phyloP scores from a whole-genome alignment of 116 monocot species.

The Posidonia oceanica region DNA sequence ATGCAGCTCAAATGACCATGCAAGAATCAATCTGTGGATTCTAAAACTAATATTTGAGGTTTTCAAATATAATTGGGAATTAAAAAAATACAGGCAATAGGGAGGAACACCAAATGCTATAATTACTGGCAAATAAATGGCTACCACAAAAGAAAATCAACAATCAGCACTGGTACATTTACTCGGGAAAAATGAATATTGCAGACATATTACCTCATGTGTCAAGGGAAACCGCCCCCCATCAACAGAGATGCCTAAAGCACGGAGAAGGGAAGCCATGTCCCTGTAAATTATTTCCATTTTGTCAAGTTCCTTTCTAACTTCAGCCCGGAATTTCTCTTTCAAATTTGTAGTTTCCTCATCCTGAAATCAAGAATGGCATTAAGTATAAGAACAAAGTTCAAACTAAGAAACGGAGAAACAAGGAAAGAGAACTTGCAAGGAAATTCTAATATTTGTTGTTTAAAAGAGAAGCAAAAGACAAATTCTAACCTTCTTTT shows the following conservation, averaged over 20 bases:
- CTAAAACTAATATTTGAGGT: background rate
- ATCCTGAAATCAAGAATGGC: conserved; percentile 31
- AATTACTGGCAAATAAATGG: background rate
- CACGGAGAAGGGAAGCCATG: conserved; percentile 73
- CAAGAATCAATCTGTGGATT: background rate
- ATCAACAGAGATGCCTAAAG: conserved; percentile 50
- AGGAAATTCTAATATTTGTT: too few species aligned
- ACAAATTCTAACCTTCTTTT: conserved; percentile 55
- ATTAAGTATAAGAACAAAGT: background rate
- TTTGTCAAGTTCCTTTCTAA: conserved; percentile 54
- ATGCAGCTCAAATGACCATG: background rate
- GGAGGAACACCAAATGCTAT: background rate
- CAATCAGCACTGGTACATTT: background rate
- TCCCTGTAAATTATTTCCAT: conserved; percentile 53
- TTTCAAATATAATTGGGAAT: background rate
- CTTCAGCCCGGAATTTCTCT: conserved; percentile 44
- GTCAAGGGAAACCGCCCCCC: conserved; percentile 46
- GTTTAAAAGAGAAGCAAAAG: too few species aligned
- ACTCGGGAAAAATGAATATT: too few species aligned
- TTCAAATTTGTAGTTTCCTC: conserved; percentile 70
- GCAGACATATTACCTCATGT: conserved; percentile 32
- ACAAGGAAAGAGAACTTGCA: background rate
- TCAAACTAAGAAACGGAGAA: background rate
- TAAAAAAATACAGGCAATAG: background rate
- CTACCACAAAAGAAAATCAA: background rate